Evolutionary conservation across 164 flowering plant genomes (phyloP), one percentile per base, ranked within the genome.

Genomic region (Paratinospora sagittata): DNA sequence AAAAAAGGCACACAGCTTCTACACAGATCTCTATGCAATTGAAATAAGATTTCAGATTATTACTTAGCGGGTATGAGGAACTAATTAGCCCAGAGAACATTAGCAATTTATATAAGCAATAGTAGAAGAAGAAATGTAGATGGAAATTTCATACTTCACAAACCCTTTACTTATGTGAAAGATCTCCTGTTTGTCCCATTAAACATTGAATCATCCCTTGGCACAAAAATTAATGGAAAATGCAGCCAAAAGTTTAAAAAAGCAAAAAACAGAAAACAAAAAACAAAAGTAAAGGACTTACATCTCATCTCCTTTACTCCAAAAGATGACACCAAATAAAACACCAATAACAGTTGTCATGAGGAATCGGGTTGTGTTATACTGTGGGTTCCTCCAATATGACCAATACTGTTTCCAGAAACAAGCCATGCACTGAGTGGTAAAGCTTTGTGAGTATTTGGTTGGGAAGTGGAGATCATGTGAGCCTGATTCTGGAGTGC

Each of bases 321-420:
- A 90, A 78, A 89, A 92, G 74, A 90, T 88, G 58, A 80, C 75
- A 66, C 94, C 96, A 68, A 92, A 90, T 10, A 89, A 37, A 71
- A 79, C 0, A 9, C 89, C 96, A 52, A 88, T 83, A 52, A 79
- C 67, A n/a, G 79, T 30, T 8, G 98, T 90, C 81, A 84, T 79
- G 72, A 88, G 71, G 60, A 89, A 84, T 11, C 95, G 82, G 19
- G 85, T 73, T 47, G 85, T 87, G 71, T 87, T 90, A 65, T 89
- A 92, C 52, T 77, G 81, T 62, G 96, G 82, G 72, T 92, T 85
- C 68, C 90, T 87, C 98, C 98, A 92, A 78, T 92, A 90, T 43
- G 98, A 92, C 91, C 86, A 80, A 57, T 86, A 73, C 43, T 89
- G 95, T 75, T 92, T 92, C 96, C 91, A 90, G 75, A 92, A 88